Conservation (phyloP, 768 basidiomycete genomes). For the Mycena venus region DNA sequence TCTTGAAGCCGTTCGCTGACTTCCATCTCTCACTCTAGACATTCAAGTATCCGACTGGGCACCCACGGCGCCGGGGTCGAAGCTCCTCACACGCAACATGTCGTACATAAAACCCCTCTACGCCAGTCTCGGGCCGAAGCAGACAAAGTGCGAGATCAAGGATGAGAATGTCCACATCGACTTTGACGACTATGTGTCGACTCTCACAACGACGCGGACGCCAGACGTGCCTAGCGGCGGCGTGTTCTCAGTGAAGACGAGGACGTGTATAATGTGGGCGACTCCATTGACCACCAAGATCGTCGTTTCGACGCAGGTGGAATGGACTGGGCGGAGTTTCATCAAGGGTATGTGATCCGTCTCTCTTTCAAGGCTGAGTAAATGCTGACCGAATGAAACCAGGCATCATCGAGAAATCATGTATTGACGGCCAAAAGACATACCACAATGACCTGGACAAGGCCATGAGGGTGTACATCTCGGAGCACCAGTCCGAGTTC, state of each 20-base stretch:
- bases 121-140: constrained; percentile 91
- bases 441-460: constrained; percentile 88
- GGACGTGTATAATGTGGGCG: constrained; percentile 96
- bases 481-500: constrained; percentile 91
- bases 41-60: constrained; percentile 97
- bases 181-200: constrained; percentile 85
- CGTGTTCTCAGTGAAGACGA: constrained; percentile 93
- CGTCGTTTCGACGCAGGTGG: constrained; percentile 90
- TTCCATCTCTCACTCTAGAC: constrained; percentile 60
- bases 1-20: background rate
- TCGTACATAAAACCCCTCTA: constrained; percentile 96
- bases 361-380: background rate
- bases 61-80: constrained; percentile 71
- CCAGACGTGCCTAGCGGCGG: constrained; percentile 96
- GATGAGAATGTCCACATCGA: constrained; percentile 88
- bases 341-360: constrained; percentile 77
- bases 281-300: constrained; percentile 82
- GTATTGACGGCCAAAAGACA: constrained; percentile 90
- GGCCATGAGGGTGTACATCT: constrained; percentile 90
- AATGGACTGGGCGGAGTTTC: constrained; percentile 97
- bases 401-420: constrained; percentile 95
- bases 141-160: constrained; percentile 94
- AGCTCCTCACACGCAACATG: constrained; percentile 88
- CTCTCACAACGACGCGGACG: constrained; percentile 90
- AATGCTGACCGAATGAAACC: background rate